Evolutionary conservation across 1,284 basidiomycete genomes (phyloP).

Genomic region (Neonothopanus nambi): DNA sequence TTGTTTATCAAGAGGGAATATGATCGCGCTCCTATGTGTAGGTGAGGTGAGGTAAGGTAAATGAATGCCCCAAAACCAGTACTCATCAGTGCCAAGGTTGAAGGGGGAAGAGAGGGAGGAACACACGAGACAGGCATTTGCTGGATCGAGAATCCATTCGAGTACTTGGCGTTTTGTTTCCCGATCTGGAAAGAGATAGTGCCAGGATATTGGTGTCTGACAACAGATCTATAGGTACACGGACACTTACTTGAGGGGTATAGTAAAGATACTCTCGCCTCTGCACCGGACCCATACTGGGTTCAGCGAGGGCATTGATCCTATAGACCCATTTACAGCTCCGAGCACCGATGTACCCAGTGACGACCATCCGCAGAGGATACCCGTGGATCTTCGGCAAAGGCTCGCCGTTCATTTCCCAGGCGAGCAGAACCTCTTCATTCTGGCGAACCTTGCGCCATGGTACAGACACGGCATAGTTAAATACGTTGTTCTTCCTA

Average conservation of each 20-base stretch:
- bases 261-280: conserved; percentile 56
- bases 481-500: conserved; percentile 50
- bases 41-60: background rate
- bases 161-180: conserved; percentile 51
- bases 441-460: conserved; percentile 48
- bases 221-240: too few species aligned
- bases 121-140: conserved; percentile 60
- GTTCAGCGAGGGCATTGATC: conserved; percentile 50
- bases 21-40: conserved; percentile 49
- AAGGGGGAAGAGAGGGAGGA: background rate
- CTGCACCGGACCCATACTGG: conserved; percentile 55
- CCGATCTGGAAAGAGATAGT: conserved; percentile 38
- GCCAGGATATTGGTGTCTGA: background rate
- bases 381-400: conserved; percentile 57
- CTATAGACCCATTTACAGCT: conserved; percentile 59
- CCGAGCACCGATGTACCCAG: conserved; percentile 60
- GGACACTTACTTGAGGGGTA: conserved; percentile 36
- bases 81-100: background rate
- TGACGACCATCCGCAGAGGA: conserved; percentile 53
- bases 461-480: conserved; percentile 57
- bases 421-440: conserved; percentile 57
- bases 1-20: conserved; percentile 45
- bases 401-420: conserved; percentile 59
- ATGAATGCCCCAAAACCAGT: background rate
- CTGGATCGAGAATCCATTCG: conserved; percentile 54